Base-by-base conservation (phyloP, 768 basidiomycete species). In the Panus rudis region DNA sequence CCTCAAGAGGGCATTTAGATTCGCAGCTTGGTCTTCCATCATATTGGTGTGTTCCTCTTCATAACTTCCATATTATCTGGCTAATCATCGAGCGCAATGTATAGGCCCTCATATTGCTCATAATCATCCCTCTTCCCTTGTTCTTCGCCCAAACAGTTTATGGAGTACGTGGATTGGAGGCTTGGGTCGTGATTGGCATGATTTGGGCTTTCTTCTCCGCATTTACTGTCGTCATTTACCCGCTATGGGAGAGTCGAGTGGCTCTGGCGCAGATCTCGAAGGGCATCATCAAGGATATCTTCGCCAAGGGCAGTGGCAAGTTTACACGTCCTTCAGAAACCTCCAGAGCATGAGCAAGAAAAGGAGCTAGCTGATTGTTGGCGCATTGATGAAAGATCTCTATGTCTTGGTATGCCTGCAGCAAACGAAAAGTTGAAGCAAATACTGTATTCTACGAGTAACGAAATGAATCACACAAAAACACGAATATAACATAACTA, bases 121-220 rank as follows among this genome's bases (percentile, higher is more conserved):
- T 91, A 51, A 41, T 90, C 42, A 78, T 96, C 41, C 93, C 92
- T 0, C 63, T 96, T 2, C 91, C 91, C 2, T 69, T 93, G 6
- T 94, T 94, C 71, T 87, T 85, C 58, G 81, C 88, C 0, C 72
- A 75, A 31, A 83, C 85, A 23, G 65, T 92, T 19, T 92, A 78
- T 48, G 71, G 74, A 19, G 68, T 75, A 30, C 52, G 63, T 8
- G 86, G 84, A 4, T 70, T 90, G 45, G 75, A 78, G 0, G 83
- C 75, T 0, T 96, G 91, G 91, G 83, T 94, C 6, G 64, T 76
- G 32, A 66, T 93, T 43, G 84, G 86, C 2, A 81, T 96, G 46
- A 66, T 82, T 26, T 96, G 92, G 92, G 69, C 82, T 17, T 92
- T 93, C 63, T 66, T 72, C 39, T 91, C 88, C 1, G 69, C 79